Percentiles rank a stretch among this genome's conserved stretches.
These are phyloP conservation scores for Phytophthora cryptogea DNA, from an alignment of 352 stramenopile species.

Conservation along the genomic window DNA sequence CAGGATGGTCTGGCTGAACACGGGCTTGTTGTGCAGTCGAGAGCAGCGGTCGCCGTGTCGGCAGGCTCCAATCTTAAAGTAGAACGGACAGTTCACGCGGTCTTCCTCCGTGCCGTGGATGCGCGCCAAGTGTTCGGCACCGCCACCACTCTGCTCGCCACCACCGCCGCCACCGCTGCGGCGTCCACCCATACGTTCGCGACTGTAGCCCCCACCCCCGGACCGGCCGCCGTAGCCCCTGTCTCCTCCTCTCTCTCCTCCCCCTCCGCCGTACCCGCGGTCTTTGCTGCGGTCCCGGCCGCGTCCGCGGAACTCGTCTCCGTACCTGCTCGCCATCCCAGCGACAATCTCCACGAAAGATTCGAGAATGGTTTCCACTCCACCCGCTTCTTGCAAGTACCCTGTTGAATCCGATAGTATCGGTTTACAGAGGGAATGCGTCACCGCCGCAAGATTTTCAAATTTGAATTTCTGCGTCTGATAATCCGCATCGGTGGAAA, in stretches of 20 bases:
- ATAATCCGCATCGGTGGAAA: slow-evolving; percentile 8
- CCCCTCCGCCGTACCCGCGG: slow-evolving; percentile 44
- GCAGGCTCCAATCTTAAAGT: slow-evolving; percentile 99
- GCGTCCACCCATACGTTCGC: slow-evolving; percentile 56
- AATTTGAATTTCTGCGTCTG: slow-evolving; percentile 28
- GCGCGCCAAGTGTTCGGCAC: slow-evolving; percentile 95
- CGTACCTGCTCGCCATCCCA: slow-evolving; percentile 71
- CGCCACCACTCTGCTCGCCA: slow-evolving; percentile 75
- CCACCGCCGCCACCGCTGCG: slow-evolving; percentile 12
- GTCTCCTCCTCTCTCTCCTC: slow-evolving; percentile 35
- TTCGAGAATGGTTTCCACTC: slow-evolving; percentile 45
- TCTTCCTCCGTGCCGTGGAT: slow-evolving; percentile 99
- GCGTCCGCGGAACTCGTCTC: slow-evolving; percentile 67
- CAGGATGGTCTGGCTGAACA: slow-evolving; percentile 98
- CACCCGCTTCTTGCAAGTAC: slow-evolving; percentile 25
- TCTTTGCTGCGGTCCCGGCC: slow-evolving; percentile 78
- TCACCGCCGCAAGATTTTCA: slow-evolving; percentile 13
- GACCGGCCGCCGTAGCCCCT: slow-evolving; percentile 46
- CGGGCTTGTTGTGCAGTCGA: slow-evolving; percentile 97
- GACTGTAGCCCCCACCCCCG: slow-evolving; percentile 49
- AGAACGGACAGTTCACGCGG: slow-evolving; percentile 99
- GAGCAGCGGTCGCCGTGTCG: slow-evolving; percentile 99
- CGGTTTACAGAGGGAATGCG: background rate
- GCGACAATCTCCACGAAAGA: slow-evolving; percentile 27
- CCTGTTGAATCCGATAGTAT: background rate